These are phyloP conservation scores for Clitoria ternatea DNA, from an alignment of 306 rosid species.

Conservation along the genomic window DNA sequence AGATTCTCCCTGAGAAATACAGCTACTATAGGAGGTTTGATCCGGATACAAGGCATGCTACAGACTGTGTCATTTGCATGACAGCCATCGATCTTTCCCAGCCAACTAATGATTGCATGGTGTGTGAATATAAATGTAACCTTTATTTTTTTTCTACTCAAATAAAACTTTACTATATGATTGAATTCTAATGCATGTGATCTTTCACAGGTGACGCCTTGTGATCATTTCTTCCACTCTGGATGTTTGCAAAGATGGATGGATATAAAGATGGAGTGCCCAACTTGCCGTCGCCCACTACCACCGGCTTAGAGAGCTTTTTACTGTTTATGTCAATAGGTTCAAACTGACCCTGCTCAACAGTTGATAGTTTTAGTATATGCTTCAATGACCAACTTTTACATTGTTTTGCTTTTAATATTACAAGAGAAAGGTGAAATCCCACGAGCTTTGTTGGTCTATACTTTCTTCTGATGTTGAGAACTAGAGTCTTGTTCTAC, in stretches of 20 bases:
- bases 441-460: neutral
- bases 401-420: slow-evolving; percentile 2
- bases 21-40: slow-evolving; percentile 72
- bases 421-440: slow-evolving; percentile 2
- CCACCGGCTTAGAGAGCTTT: slow-evolving; percentile 58
- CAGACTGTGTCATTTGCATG: slow-evolving; percentile 97
- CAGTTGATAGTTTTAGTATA: slow-evolving; percentile 44
- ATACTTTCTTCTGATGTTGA: slow-evolving; percentile 8
- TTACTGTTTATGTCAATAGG: slow-evolving; percentile 39
- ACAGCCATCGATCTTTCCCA: slow-evolving; percentile 63
- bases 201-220: slow-evolving; percentile 78
- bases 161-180: neutral
- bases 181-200: slow-evolving; percentile 12
- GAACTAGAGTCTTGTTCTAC: neutral
- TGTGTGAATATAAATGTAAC: slow-evolving; percentile 22
- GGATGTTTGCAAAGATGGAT: slow-evolving; percentile 98
- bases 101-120: slow-evolving; percentile 82
- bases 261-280: slow-evolving; percentile 99
- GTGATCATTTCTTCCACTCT: slow-evolving; percentile 95
- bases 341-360: slow-evolving; percentile 52
- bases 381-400: slow-evolving; percentile 17
- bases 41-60: slow-evolving; percentile 48
- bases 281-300: slow-evolving; percentile 86
- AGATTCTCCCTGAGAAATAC: slow-evolving; percentile 96
- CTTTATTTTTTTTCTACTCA: neutral